Base-by-base conservation (phyloP, 192 early-diverging fungal genomes). In the Rhizoclosmatium sp. region DNA sequence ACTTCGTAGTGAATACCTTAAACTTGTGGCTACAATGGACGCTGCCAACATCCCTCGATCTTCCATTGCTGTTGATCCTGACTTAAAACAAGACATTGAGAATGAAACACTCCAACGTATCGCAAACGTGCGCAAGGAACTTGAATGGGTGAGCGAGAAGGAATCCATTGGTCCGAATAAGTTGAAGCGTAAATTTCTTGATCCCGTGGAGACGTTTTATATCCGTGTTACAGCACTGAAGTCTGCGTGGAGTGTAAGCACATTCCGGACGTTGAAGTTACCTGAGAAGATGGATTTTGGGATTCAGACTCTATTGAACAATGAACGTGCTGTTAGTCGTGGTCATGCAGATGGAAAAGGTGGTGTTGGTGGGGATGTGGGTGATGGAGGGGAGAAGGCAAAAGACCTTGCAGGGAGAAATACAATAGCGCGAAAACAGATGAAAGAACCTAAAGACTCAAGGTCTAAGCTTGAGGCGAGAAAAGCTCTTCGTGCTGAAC, bases 91-190 rank as follows among this genome's bases (percentile, higher is more conserved):
- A 7, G 86, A 87, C 70, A 86, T 89, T 71, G 84, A 85, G 49
- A 56, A 60, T 7, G 81, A 83, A 49, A 87, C 87, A 1, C 71
- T 81, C 42, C 61, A 85, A 54, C 88, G 86, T 54, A 82, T 88
- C 54, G 56, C 58, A 4, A 83, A 67, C 39, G 78, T 90, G 14
- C 64, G 73, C 3, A 89, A 88, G 71, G 90, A 92, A 67, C 75
- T 91, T 62, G 83, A 84, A 59, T 92, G 90, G 90, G 83, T 81
- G 19, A 83, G 87, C 2, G 89, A 90, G 74, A 87, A 85, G 51
- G 89, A 90, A 41, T 78, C 82, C 0, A 84, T 92, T 39, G 85
- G 84, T 1, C 86, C 88, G 14, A 78, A 76, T 48, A 92, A 92
- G 78, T 79, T 92, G 45, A 83, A 85, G n/a, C 82, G 76, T 71